These are phyloP conservation scores for Caryocar brasiliense DNA, from an alignment of 441 rosid genomes.

Conservation along the genomic window DNA sequence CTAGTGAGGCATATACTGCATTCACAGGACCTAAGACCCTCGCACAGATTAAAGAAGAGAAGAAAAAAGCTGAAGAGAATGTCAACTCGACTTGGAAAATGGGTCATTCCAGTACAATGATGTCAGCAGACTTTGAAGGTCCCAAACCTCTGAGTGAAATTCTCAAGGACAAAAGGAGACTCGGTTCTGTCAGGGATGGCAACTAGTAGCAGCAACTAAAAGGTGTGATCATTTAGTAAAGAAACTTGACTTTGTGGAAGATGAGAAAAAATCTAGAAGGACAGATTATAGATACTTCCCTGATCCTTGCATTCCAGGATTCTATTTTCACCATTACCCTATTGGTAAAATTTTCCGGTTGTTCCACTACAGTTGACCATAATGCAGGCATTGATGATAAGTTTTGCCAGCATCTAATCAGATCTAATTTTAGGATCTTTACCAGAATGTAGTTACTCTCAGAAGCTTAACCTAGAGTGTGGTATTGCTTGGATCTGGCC, in stretches of 20 bases:
- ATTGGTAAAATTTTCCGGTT: too few relatives aligned
- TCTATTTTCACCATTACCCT: too few relatives aligned
- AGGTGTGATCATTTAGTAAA: not conserved
- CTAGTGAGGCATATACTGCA: slow-evolving; percentile 10
- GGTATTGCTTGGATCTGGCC: too few relatives aligned
- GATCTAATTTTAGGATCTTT: too few relatives aligned
- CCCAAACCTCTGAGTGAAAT: slow-evolving; percentile 53
- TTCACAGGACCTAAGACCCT: slow-evolving; percentile 49
- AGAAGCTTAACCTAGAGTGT: too few relatives aligned
- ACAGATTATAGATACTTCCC: too few relatives aligned
- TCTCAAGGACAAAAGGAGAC: slow-evolving; percentile 32
- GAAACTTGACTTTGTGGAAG: not conserved
- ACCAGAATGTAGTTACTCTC: too few relatives aligned
- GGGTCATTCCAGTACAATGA: slow-evolving; percentile 2
- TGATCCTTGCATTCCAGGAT: too few relatives aligned
- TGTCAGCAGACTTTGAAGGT: slow-evolving; percentile 29
- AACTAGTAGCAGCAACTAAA: slow-evolving; percentile 1
- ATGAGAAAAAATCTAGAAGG: not conserved
- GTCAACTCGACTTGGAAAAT: slow-evolving; percentile 1
- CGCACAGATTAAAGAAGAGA: slow-evolving; percentile 48
- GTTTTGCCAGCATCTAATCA: too few relatives aligned
- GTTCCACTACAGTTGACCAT: too few relatives aligned
- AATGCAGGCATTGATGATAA: too few relatives aligned
- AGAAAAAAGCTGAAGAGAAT: slow-evolving; percentile 22
- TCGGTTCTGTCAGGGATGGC: not conserved